Base-by-base conservation (phyloP, 352 stramenopile genomes). In the Lagenidium giganteum region DNA sequence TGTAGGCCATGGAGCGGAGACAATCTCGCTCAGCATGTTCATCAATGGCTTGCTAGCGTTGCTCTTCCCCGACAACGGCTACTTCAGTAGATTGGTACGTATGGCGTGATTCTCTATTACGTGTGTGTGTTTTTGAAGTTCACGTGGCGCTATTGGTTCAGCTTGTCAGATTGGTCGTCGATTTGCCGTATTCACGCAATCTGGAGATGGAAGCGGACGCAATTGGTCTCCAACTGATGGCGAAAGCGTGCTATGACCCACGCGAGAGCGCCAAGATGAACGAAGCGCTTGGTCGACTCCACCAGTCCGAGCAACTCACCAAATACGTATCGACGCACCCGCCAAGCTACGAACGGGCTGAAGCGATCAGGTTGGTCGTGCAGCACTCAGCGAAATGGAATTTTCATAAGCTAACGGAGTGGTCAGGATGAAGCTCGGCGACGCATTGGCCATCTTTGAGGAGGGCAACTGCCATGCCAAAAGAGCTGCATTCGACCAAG, bases 271-370 rank as follows among this genome's bases (percentile, higher is more conserved):
- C 76, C 29, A 50, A 77, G 50, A 78, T 83, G 59, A 71, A 73
- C 36, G 55, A 63, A n/a, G 51, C 53, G 18, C 31, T 74, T 21
- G 52, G 60, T 16, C 42, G 61, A 17, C 43, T 78, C 3, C 30
- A 65, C 17, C 57, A 63, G 21, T n/a, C n/a, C n/a, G 18, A 47
- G 7, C 33, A 51, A 21, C 37, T 50, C 16, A n/a, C n/a, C n/a
- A 88, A 86, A 42, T 88, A 88, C 39, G 81, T 88, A 22, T 88
- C 76, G 32, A 88, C 76, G 9, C 72, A 88, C 25, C 76, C 76
- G 4, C 76, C 76, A 4, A 86, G 73, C 54, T 31, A 60, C 7
- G 76, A 88, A 37, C 70, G 76, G n/a, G n/a, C n/a, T n/a, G n/a
- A n/a, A n/a, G n/a, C n/a, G n/a, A n/a, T n/a, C n/a, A n/a, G n/a